A percentile compares a stretch with the other conserved stretches of the same genome.
phyloP scores from a whole-genome alignment of 768 basidiomycete species.

The Botryobasidium botryosum region DNA sequence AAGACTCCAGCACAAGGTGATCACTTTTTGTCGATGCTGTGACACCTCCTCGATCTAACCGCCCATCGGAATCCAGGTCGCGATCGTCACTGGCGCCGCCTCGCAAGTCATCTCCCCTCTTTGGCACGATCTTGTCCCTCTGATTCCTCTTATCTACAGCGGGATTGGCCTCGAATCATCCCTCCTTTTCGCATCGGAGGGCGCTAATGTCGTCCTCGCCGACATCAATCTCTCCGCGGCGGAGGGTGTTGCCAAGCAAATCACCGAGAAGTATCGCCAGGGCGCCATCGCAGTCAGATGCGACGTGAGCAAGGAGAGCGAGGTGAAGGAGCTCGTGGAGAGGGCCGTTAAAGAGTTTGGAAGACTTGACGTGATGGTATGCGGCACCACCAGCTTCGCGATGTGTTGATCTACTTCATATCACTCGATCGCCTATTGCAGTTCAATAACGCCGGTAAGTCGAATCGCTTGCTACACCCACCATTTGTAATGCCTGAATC shows the following conservation, averaged over 20 bases:
- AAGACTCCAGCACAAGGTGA: constrained; percentile 50
- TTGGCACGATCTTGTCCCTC: neutral
- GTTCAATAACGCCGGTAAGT: constrained; percentile 79
- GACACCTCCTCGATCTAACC: neutral
- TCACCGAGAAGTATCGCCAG: constrained; percentile 29
- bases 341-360: constrained; percentile 71
- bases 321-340: constrained; percentile 71
- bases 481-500: constrained; percentile 4
- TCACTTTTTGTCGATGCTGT: neutral
- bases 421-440: constrained; percentile 18
- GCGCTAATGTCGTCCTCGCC: constrained; percentile 74
- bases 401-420: neutral
- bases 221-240: constrained; percentile 73
- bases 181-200: constrained; percentile 88
- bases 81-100: constrained; percentile 76
- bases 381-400: constrained; percentile 12
- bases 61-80: constrained; percentile 45
- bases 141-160: constrained; percentile 27
- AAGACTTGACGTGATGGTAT: constrained; percentile 87
- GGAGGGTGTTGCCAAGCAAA: constrained; percentile 43
- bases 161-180: constrained; percentile 94
- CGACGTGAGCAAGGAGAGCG: constrained; percentile 79
- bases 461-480: neutral
- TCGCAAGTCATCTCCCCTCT: constrained; percentile 36
- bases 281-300: constrained; percentile 45